Evolutionary conservation across 2,329 filamentous ascomycete genomes (phyloP).

Genomic region (Proliferodiscus dingleyae): DNA sequence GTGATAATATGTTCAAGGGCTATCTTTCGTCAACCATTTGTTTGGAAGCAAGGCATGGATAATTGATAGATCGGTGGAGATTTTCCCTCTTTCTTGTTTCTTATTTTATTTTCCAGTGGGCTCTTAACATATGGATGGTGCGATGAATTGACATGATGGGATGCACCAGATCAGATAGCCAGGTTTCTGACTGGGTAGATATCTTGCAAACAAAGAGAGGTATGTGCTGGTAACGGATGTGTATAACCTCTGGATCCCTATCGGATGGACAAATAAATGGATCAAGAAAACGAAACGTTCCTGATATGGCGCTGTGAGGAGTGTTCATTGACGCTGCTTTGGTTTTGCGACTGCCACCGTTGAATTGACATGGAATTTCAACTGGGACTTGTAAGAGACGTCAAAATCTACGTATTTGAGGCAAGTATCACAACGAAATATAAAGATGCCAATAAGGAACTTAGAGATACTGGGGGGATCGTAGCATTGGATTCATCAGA

Average conservation of each 20-base stretch:
- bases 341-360: too few species aligned
- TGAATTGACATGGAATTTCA: too few species aligned
- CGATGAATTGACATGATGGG: neutral
- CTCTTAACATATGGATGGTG: conserved; percentile 1
- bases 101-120: neutral
- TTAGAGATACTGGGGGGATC: too few species aligned
- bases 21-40: neutral
- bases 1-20: neutral
- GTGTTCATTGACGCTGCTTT: neutral
- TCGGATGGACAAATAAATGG: neutral
- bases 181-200: too few species aligned
- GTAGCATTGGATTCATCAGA: too few species aligned
- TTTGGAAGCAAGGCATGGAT: neutral
- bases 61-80: neutral
- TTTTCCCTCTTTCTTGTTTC: neutral
- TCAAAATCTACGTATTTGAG: too few species aligned
- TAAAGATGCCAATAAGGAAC: too few species aligned
- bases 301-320: neutral
- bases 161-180: too few species aligned
- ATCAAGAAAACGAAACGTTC: neutral
- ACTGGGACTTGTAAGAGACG: too few species aligned
- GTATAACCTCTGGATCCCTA: neutral
- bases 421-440: too few species aligned
- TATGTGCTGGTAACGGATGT: neutral
- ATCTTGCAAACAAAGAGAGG: neutral